Evolutionary conservation across 805 yeast species (phyloP), one percentile per base, ranked within the genome.

Genomic region (Pichia californica): DNA sequence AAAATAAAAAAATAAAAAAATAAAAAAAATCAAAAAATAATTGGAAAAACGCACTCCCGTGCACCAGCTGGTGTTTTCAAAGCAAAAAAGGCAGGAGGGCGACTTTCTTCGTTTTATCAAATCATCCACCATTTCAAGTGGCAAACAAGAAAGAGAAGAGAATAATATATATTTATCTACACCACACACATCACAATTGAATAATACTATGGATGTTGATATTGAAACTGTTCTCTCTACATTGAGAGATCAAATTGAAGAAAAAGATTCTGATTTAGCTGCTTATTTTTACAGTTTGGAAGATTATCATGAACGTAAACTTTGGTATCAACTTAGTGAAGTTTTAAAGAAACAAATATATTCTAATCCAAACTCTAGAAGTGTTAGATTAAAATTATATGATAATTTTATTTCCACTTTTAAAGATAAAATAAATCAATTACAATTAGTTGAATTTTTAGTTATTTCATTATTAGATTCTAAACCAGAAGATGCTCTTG

Each of bases 251-350:
- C 83, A 81, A 56, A 70, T 80, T 5, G 86, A 83, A 46, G 67
- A 76, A 3, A 55, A 52, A 4, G 58, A 58, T 39, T 35, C 52
- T 1, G 87, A 81, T 31, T 68, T 88, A 41, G 69, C 78, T 9
- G 75, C 79, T 25, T 61, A 71, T 7, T 74, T 83, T 54, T 81
- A 77, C 57, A 74, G 77, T 41, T 74, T 91, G 59, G 97, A 89
- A 58, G 96, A 88, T 55, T 70, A 71, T 45, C 84, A 87, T 66
- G 96, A 88, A 58, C 73, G 95, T 53, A 88, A 88, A 63, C 74
- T 91, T 60, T 93, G 97, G 97, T 94, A 83, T 67, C 98, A 93
- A 69, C 74, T 93, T 59, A 86, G 96, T 2, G 76, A 77, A 48
- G 64, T 77, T 7, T 68, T 93, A 45, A 65, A 67, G 5, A 68